Percentiles rank a stretch among this genome's conserved stretches.
Evolutionary conservation across 1,284 basidiomycete genomes (phyloP).

Genomic region (Leccinum subrobustum): DNA sequence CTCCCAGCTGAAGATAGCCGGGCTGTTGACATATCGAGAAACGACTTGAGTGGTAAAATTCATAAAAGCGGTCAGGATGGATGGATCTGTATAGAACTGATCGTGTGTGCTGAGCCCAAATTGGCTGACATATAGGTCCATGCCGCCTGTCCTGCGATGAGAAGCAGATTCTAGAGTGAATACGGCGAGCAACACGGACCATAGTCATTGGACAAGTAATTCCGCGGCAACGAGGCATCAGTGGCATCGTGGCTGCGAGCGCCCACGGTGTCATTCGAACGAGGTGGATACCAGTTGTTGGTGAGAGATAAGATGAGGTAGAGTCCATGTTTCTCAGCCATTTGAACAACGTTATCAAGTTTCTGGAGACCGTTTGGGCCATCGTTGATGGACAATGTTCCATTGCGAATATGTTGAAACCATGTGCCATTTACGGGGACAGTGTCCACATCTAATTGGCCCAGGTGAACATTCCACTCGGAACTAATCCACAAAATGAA

Average conservation of each 20-base stretch:
- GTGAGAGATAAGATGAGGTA: constrained; percentile 63
- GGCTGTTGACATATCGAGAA: constrained; percentile 50
- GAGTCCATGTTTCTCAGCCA: constrained; percentile 59
- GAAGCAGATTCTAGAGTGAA: background rate
- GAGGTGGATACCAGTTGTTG: constrained; percentile 64
- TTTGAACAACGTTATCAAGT: constrained; percentile 59
- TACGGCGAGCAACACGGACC: constrained; percentile 37
- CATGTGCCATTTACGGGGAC: constrained; percentile 55
- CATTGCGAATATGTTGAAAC: constrained; percentile 53
- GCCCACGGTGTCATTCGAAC: constrained; percentile 14
- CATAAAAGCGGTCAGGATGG: constrained; percentile 49
- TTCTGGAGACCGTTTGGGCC: constrained; percentile 66
- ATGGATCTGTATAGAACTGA: constrained; percentile 54
- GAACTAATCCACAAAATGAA: constrained; percentile 10
- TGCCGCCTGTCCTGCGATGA: constrained; percentile 45
- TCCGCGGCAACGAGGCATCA: constrained; percentile 46
- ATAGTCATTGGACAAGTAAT: constrained; percentile 58
- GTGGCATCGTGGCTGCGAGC: constrained; percentile 35
- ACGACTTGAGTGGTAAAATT: constrained; percentile 57
- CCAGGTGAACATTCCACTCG: constrained; percentile 4
- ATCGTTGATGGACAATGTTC: constrained; percentile 51
- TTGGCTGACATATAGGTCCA: constrained; percentile 62
- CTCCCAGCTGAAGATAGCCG: constrained; percentile 60
- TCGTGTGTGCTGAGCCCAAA: constrained; percentile 50
- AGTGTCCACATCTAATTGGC: constrained; percentile 46